Base-by-base conservation (phyloP, 1,284 basidiomycete genomes). In the Wallemia ichthyophaga region DNA sequence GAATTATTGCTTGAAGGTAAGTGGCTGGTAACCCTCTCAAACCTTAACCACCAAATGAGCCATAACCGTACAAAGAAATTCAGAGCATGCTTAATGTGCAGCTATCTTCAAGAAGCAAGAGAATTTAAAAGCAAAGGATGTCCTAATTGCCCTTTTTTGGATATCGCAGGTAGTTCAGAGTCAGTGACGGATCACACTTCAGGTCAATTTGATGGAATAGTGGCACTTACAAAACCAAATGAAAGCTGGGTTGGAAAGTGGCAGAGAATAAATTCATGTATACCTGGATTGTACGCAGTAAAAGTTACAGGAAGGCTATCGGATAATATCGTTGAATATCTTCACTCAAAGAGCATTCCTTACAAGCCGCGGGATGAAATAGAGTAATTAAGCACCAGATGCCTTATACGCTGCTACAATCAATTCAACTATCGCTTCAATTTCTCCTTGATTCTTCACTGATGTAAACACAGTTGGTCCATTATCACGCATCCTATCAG, bases 391-490 rank as follows among this genome's bases (percentile, higher is more conserved):
- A 67, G 73, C 73, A 5, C 72, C 72, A 58, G 71, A 73, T 7
- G 77, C 75, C 66, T 77, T 77, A 84, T 91, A 92, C 7, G 88
- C 88, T 11, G 81, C 81, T 27, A 94, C 70, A 62, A 96, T 79
- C 32, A 95, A 75, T 57, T 82, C 79, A 2, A 83, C 77, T 1
- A 95, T 78, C 61, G 86, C 85, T 56, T 85, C 78, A 1, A 96
- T 80, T 0, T 19, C 37, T 48, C n/a, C 61, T 78, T 78, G 27
- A 74, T 86, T 73, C 67, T 84, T 82, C 59, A 98, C 79, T 62
- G 84, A 85, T 0, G 85, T 79, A 69, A 98, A 98, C 23, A 95
- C 69, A 0, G 92, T 96, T 1, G 92, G 92, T 0, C 92, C 92
- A 60, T 83, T 78, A 58, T 92, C 92, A 27, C 92, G 78, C 85